Base-by-base conservation (phyloP, 139 green algal genomes). In the Picochlorum sp. region DNA sequence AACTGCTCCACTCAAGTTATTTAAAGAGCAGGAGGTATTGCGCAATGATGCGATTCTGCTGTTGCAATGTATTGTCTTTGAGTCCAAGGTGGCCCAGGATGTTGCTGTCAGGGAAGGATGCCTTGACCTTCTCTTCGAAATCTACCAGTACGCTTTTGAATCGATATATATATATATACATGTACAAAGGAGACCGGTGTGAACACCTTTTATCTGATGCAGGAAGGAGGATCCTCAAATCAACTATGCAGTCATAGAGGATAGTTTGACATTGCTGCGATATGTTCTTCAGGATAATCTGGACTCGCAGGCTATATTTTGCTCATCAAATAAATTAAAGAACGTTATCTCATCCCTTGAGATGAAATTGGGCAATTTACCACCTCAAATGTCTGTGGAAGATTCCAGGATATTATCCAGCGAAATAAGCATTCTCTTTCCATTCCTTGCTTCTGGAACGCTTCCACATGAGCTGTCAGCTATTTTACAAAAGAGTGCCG, bases 91-190 rank as follows among this genome's bases (percentile, higher is more conserved):
- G 64, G 81, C 96, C 14, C 78, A 90, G 58, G 90, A 96, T 69
- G 88, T 96, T 44, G 86, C 88, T 7, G 91, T 86, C 0, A 95
- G 94, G 71, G 87, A 95, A 62, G 88, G 92, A 44, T 84, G 82
- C 1, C 96, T 98, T 62, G 88, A 96, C 21, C 75, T 78, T 18
- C 49, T 91, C 24, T 87, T 92, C 52, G 16, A 20, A 20, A 54
- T 54, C 47, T 54, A 54, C 11, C 18, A 54, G 47, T 54, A 21
- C 16, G 47, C 1, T 41, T 41, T 41, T 41, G 34, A 41, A 41
- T 41, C 9, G 34, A 41, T 41, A 11, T 6, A 41, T 41, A n/a
- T n/a, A n/a, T n/a, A 0, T 9, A 20, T 54, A 21, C 13, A 54
- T 54, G 11, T 21, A 54, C 5, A 18, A 9, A 26, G 14, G 23